phyloP scores from a whole-genome alignment of 306 rosid species.

The Coriaria nepalensis region DNA sequence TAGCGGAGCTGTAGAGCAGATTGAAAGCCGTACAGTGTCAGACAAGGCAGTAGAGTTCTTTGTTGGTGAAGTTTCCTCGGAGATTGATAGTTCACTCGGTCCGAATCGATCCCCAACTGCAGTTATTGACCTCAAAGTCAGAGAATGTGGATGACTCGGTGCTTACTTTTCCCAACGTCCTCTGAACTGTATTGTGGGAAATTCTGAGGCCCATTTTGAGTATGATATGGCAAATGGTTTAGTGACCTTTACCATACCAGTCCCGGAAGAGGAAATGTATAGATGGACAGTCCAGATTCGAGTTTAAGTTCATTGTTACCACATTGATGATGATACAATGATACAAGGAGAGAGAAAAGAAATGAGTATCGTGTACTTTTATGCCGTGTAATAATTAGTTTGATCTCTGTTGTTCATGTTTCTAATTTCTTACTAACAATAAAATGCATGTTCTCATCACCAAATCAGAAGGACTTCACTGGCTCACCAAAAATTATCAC shows the following conservation, averaged over 20 bases:
- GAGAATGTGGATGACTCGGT: conserved; percentile 77
- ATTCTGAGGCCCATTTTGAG: conserved; percentile 22
- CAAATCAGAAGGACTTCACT: too few species aligned
- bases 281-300: conserved; percentile 55
- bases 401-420: too few species aligned
- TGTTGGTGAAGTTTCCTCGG: conserved; percentile 33
- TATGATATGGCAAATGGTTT: conserved; percentile 49
- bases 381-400: too few species aligned
- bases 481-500: conserved; percentile 1
- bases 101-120: conserved; percentile 30
- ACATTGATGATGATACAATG: neutral
- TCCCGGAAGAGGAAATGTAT: conserved; percentile 43
- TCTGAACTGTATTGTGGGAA: conserved; percentile 33
- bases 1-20: conserved; percentile 58
- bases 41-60: conserved; percentile 28
- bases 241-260: conserved; percentile 37
- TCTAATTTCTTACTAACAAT: too few species aligned
- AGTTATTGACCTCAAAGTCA: conserved; percentile 32
- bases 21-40: conserved; percentile 25
- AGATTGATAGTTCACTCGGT: conserved; percentile 23
- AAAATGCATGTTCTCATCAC: too few species aligned
- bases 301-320: conserved; percentile 29
- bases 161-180: conserved; percentile 59
- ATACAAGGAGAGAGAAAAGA: too few species aligned
- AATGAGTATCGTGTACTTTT: too few species aligned